phyloP scores from a whole-genome alignment of 1,284 basidiomycete species.

The Tetrapyrgos nigripes region DNA sequence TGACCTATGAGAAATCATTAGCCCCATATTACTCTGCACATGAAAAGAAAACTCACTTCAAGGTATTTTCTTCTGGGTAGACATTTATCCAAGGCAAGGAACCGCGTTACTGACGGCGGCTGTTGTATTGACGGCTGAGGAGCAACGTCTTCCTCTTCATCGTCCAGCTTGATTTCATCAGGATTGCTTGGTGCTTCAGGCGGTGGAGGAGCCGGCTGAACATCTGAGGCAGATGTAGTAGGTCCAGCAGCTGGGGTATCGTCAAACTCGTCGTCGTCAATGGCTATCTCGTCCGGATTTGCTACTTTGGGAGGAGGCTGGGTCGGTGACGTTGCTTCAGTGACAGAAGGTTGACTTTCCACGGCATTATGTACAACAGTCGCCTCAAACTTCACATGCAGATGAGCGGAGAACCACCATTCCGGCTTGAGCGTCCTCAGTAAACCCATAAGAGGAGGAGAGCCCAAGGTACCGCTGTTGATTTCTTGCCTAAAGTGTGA shows the following conservation, averaged over 20 bases:
- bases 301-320: slow-evolving; percentile 14
- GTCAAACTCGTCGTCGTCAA: slow-evolving; percentile 58
- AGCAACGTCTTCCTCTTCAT: slow-evolving; percentile 58
- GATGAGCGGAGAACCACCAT: slow-evolving; percentile 97
- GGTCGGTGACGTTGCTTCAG: not conserved
- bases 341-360: slow-evolving; percentile 14
- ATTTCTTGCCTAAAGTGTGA: slow-evolving; percentile 85
- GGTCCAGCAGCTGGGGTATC: slow-evolving; percentile 15
- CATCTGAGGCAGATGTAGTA: not conserved
- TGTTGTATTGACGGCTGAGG: slow-evolving; percentile 38
- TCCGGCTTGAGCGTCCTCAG: slow-evolving; percentile 77
- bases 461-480: slow-evolving; percentile 78
- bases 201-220: slow-evolving; percentile 1
- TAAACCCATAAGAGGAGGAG: slow-evolving; percentile 87
- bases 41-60: slow-evolving; percentile 61
- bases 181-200: slow-evolving; percentile 52
- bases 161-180: slow-evolving; percentile 74
- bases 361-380: slow-evolving; percentile 58
- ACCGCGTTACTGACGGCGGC: slow-evolving; percentile 60
- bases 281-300: slow-evolving; percentile 74
- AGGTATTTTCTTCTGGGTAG: slow-evolving; percentile 83
- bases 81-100: slow-evolving; percentile 95
- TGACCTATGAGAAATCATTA: slow-evolving; percentile 53
- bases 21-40: slow-evolving; percentile 7
- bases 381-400: slow-evolving; percentile 88